These are phyloP conservation scores for Cyclotella kingstonii DNA, from an alignment of 108 stramenopile species.

Conservation along the genomic window DNA sequence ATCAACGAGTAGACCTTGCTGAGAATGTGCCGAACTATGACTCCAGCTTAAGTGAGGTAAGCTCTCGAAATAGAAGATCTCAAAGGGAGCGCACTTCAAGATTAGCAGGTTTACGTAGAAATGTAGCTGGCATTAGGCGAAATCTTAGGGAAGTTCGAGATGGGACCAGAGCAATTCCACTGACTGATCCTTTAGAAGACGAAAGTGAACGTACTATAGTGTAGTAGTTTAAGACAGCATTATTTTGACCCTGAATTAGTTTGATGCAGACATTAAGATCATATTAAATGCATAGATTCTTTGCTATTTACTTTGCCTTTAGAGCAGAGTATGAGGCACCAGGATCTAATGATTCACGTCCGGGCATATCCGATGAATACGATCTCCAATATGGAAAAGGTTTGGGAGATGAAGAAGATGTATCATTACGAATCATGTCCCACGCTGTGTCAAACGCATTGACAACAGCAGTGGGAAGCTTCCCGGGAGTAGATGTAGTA, in stretches of 20 bases:
- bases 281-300: too few relatives aligned
- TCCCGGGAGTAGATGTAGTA: not conserved
- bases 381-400: conserved; percentile 88
- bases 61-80: not conserved
- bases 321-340: conserved; percentile 76
- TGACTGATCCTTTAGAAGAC: conserved; percentile 12
- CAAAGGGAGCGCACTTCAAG: conserved; percentile 9
- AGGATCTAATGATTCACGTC: conserved; percentile 65
- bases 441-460: conserved; percentile 75
- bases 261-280: too few relatives aligned
- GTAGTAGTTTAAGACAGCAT: too few relatives aligned
- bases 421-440: conserved; percentile 52
- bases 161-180: not conserved
- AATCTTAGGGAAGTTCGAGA: not conserved
- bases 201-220: too few relatives aligned
- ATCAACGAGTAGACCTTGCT: too few relatives aligned
- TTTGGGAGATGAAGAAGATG: not conserved
- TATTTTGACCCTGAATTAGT: too few relatives aligned
- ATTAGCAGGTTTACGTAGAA: conserved; percentile 9
- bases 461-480: conserved; percentile 44
- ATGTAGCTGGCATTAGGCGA: conserved; percentile 1
- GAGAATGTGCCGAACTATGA: too few relatives aligned
- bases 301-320: conserved; percentile 51
- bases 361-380: conserved; percentile 83
- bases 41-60: not conserved